These are phyloP conservation scores for Colletotrichum sp. DNA, from an alignment of 2,329 filamentous ascomycete species.

Conservation along the genomic window DNA sequence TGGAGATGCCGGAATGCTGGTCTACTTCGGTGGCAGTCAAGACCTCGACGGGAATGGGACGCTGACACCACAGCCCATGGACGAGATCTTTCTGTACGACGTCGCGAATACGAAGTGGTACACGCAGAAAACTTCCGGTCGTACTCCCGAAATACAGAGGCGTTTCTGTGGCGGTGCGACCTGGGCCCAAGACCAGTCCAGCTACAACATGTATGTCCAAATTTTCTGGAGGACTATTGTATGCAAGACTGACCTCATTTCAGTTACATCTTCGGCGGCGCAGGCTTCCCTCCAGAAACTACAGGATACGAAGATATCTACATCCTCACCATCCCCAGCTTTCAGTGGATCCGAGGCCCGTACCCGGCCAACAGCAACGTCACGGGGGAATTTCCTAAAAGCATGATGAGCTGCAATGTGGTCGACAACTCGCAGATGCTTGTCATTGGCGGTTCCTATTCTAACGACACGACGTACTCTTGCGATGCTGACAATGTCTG, in stretches of 20 bases:
- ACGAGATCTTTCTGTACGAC: not conserved
- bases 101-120: not conserved
- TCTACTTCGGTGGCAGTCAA: not conserved
- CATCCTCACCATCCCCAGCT: slow-evolving; percentile 74
- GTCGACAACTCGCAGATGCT: not conserved
- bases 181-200: not conserved
- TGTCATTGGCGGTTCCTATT: not conserved
- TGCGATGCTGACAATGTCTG: not conserved
- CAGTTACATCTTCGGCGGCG: not conserved
- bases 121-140: not conserved
- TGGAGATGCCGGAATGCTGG: not conserved
- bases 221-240: not conserved
- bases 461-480: not conserved
- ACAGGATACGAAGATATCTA: slow-evolving; percentile 71
- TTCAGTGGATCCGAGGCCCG: slow-evolving; percentile 69
- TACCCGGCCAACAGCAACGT: not conserved
- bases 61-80: not conserved
- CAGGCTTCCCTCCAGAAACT: not conserved
- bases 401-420: not conserved
- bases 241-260: fast-evolving
- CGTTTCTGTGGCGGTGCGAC: not conserved
- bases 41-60: not conserved
- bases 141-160: not conserved
- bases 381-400: not conserved
- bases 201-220: not conserved